Evolutionary conservation across 768 basidiomycete genomes (phyloP), one percentile per base, ranked within the genome.

Genomic region (Serendipita sp.): DNA sequence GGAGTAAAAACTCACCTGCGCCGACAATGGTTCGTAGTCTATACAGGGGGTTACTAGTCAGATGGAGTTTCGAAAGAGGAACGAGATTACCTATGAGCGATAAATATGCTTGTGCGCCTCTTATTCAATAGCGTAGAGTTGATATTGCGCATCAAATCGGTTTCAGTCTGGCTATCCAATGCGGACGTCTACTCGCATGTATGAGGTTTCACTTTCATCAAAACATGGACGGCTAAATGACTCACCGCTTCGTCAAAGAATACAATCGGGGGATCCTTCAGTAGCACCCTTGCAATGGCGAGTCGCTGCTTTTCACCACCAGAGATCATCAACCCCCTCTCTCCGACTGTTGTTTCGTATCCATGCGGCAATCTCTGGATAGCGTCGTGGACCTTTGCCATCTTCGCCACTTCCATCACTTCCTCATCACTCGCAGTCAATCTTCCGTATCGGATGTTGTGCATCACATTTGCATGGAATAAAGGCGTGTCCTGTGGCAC

Each of bases 401-500:
- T 23, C 23, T 23, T 23, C 64, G 92, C 85, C 18, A 86, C 95
- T 68, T 84, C 85, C 63, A 80, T 78, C 34, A 98, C 96, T 71
- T 97, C 88, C 64, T 89, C 89, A 67, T 98, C 93, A 1, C 77
- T 87, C 53, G 94, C 95, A 64, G 85, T 83, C 33, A 98, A 74
- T 27, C 86, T 78, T 0, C 96, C 96, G 72, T 99, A 99, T 11
- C 94, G 80, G 53, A 99, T 83, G 70, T 99, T 99, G 72, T 97
- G 91, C 80, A 96, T 77, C 52, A 98, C 86, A 71, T 97, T 86
- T 3, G 90, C 85, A 73, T 99, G 94, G 80, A 99, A 98, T 2
- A 99, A 77, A 0, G 96, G 95, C 15, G 95, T 99, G 69, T 99
- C 96, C 73, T 99, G 95, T 0, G 96, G 96, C 0, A 99, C 96